phyloP scores from a whole-genome alignment of 176 grass and related monocot species.

The Ananas comosus region DNA sequence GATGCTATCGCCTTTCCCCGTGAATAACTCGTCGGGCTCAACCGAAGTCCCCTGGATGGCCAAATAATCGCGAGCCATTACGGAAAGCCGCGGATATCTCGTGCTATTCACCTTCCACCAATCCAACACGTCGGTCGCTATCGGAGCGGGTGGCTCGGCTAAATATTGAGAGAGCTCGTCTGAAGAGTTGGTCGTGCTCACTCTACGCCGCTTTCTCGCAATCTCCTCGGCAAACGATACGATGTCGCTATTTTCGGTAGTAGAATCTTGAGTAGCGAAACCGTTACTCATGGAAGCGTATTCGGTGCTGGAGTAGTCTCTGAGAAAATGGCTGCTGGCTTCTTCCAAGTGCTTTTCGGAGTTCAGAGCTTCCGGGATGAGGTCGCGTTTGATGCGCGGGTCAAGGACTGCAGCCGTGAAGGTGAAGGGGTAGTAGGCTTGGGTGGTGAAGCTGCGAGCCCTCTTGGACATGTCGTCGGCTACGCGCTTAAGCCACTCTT shows the following conservation, averaged over 20 bases:
- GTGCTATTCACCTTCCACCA: slow-evolving; percentile 85
- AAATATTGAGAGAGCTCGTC: slow-evolving; percentile 88
- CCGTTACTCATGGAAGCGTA: slow-evolving; percentile 42
- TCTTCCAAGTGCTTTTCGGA: slow-evolving; percentile 65
- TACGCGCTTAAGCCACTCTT: slow-evolving; percentile 75
- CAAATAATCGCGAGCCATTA: slow-evolving; percentile 90
- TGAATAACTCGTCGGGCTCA: slow-evolving; percentile 79
- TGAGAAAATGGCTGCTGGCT: slow-evolving; percentile 61
- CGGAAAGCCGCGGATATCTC: slow-evolving; percentile 68
- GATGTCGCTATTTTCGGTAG: slow-evolving; percentile 27
- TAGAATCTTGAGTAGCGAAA: slow-evolving; percentile 28
- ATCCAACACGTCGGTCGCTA: slow-evolving; percentile 64
- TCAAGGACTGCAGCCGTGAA: slow-evolving; percentile 89
- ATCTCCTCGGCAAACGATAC: slow-evolving; percentile 98
- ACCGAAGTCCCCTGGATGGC: slow-evolving; percentile 69
- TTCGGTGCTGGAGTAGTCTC: slow-evolving; percentile 59
- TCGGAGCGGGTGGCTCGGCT: slow-evolving; percentile 49
- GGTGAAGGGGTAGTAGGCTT: slow-evolving; percentile 62
- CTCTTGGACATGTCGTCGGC: slow-evolving; percentile 59
- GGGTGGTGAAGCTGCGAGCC: slow-evolving; percentile 40
- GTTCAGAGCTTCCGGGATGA: slow-evolving; percentile 76
- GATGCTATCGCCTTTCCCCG: slow-evolving; percentile 56
- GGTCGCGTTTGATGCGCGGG: slow-evolving; percentile 73
- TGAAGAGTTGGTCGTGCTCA: slow-evolving; percentile 45
- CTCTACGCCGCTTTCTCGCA: slow-evolving; percentile 56